A percentile compares a stretch with the other conserved stretches of the same genome.
Conservation (phyloP, 2,329 filamentous ascomycete genomes). For the Diaporthe amygdali region DNA sequence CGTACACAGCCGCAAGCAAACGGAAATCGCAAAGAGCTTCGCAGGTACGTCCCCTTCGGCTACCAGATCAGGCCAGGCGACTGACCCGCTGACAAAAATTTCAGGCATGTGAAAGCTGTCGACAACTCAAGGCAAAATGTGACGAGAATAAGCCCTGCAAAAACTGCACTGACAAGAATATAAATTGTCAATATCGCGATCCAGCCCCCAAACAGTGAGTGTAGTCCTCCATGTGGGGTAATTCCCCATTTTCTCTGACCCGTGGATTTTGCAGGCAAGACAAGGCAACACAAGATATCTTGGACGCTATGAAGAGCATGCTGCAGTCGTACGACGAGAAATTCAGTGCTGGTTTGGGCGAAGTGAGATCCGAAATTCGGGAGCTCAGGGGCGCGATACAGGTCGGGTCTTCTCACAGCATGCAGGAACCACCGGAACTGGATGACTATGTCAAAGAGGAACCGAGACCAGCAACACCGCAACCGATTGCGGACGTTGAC, state of each 20-base stretch:
- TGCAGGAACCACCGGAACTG: not conserved
- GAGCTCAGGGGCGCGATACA: conserved; percentile 25
- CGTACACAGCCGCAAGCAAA: conserved; percentile 51
- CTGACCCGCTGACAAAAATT: not conserved
- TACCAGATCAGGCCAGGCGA: not conserved
- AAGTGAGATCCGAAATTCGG: conserved; percentile 32
- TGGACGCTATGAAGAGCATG: conserved; percentile 57
- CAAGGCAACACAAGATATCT: conserved; percentile 64
- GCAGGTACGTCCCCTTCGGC: conserved; percentile 51
- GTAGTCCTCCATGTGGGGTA: not conserved
- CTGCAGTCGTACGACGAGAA: conserved; percentile 31
- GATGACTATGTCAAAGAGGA: not conserved
- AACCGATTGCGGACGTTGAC: conserved; percentile 1
- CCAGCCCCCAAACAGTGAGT: conserved; percentile 89
- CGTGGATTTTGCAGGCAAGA: conserved; percentile 50
- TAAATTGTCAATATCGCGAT: conserved; percentile 87
- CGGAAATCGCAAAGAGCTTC: conserved; percentile 70
- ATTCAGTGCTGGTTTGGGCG: conserved; percentile 38
- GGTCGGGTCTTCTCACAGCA: conserved; percentile 7
- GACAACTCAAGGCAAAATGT: conserved; percentile 87
- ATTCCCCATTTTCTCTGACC: not conserved
- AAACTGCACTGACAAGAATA: conserved; percentile 85
- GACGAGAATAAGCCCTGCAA: conserved; percentile 86
- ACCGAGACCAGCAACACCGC: conserved; percentile 10
- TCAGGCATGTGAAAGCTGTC: conserved; percentile 89